Percentiles rank a stretch among this genome's conserved stretches.
These are phyloP conservation scores for Nakazawaea ishiwadae DNA, from an alignment of 805 yeast genomes.

Conservation along the genomic window DNA sequence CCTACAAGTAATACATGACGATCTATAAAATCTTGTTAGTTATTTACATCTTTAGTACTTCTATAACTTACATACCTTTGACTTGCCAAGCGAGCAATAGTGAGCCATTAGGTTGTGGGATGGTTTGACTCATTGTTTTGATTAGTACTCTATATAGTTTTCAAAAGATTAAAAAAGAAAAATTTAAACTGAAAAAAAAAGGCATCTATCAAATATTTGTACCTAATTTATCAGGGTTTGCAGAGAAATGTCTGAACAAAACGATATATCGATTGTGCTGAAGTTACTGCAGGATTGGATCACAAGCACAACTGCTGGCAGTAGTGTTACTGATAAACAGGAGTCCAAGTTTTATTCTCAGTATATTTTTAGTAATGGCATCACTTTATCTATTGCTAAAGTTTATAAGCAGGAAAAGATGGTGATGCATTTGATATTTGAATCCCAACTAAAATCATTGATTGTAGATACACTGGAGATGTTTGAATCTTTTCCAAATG, in stretches of 20 bases:
- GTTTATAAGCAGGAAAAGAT: background rate
- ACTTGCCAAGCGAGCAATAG: slow-evolving; percentile 74
- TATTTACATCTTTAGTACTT: too few species aligned
- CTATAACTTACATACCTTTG: slow-evolving; percentile 42
- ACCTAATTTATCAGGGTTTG: background rate
- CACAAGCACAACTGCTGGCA: background rate
- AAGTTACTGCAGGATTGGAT: background rate
- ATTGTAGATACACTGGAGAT: background rate
- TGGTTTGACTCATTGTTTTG: background rate
- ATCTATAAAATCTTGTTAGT: too few species aligned
- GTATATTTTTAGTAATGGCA: background rate
- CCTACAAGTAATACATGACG: slow-evolving; percentile 71
- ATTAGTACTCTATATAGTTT: background rate
- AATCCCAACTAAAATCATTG: background rate
- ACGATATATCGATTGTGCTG: background rate
- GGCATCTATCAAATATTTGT: background rate
- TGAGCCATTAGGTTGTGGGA: slow-evolving; percentile 44
- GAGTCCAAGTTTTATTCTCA: background rate
- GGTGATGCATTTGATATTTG: slow-evolving; percentile 1
- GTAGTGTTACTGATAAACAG: background rate
- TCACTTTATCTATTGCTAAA: background rate
- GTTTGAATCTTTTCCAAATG: background rate
- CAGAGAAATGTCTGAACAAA: background rate
- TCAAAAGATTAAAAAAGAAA: background rate
- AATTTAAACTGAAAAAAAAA: background rate